Base-by-base conservation (phyloP, 371 early-diverging fungal genomes). In the Mucor irregularis region DNA sequence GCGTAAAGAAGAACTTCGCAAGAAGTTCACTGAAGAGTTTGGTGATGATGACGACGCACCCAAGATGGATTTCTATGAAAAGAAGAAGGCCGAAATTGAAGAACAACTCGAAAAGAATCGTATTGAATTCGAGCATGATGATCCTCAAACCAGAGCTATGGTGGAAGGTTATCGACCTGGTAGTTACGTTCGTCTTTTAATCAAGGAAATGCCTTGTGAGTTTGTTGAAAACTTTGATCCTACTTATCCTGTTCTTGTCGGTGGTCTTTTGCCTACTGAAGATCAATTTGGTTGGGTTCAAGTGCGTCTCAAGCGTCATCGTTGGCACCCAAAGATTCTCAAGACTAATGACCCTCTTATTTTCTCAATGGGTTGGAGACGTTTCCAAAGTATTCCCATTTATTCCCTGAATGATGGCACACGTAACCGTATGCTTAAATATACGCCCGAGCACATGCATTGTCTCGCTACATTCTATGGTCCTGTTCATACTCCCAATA, bases 371-470 rank as follows among this genome's bases (percentile, higher is more conserved):
- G 99, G 99, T 16, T 99, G 99, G 99, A 85, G 97, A 35, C 91
- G 99, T 47, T 95, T 97, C 87, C 98, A 99, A 71, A 91, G 91
- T 33, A 88, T 96, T 55, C 99, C 99, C 4, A 75, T 97, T 33
- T 99, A 94, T 75, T 96, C 94, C 33, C 76, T 96, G 35, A 89
- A 95, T 70, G 96, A 95, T 66, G 91, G 92, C 38, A 93, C 89
- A 33, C 84, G 98, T 42, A 98, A 97, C 76, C 87, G 97, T 54
- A 92, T 98, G 94, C 83, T 99, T 42, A 99, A 99, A 76, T 98
- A 99, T 73, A 96, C 98, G 5, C 99, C 99, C 5, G 96, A 97
- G 72, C 98, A 97, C 68, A 96, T 97, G 97, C 97, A 98, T 82
- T 98, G 99, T 82, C 68, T 93, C 48, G 97, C 95, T 11, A 90